Percentiles rank a stretch among this genome's conserved stretches.
phyloP scores from a whole-genome alignment of 2,329 filamentous ascomycete species.

The Sclerotinia trifoliorum region DNA sequence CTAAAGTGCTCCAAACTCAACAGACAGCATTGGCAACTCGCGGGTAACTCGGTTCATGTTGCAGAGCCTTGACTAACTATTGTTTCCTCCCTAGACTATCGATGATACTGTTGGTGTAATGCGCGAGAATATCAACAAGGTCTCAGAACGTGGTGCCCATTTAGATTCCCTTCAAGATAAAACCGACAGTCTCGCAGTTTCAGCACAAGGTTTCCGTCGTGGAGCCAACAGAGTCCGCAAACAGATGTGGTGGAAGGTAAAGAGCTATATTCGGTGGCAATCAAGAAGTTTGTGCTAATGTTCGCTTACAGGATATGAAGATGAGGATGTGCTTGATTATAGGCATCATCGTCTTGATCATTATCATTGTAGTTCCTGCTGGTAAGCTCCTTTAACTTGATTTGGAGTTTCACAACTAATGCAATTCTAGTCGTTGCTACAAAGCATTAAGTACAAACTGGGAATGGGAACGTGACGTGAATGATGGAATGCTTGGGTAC shows the following conservation, averaged over 20 bases:
- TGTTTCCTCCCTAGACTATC: conserved; percentile 70
- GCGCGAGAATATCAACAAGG: conserved; percentile 97
- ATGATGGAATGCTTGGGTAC: conserved; percentile 23
- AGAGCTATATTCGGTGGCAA: not conserved
- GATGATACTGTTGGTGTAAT: conserved; percentile 93
- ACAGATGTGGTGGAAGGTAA: conserved; percentile 70
- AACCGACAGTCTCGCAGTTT: conserved; percentile 89
- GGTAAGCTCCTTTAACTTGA: conserved; percentile 56
- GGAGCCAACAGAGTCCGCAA: conserved; percentile 95
- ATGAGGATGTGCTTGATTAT: conserved; percentile 96
- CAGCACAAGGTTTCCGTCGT: conserved; percentile 91
- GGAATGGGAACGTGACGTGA: conserved; percentile 2
- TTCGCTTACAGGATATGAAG: conserved; percentile 54
- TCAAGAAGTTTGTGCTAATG: not conserved
- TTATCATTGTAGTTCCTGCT: conserved; percentile 91
- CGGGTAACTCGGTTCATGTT: conserved; percentile 9
- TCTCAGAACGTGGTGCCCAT: conserved; percentile 86
- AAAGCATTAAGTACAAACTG: conserved; percentile 35
- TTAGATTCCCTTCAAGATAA: conserved; percentile 89
- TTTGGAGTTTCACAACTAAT: conserved; percentile 32
- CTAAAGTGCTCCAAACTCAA: not conserved
- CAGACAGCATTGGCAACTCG: conserved; percentile 1
- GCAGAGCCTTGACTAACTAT: conserved; percentile 29
- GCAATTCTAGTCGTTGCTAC: conserved; percentile 45
- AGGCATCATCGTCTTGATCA: conserved; percentile 85